Evolutionary conservation across 352 stramenopile genomes (phyloP), one percentile per base, ranked within the genome.

Genomic region (Globisporangium alternatum): DNA sequence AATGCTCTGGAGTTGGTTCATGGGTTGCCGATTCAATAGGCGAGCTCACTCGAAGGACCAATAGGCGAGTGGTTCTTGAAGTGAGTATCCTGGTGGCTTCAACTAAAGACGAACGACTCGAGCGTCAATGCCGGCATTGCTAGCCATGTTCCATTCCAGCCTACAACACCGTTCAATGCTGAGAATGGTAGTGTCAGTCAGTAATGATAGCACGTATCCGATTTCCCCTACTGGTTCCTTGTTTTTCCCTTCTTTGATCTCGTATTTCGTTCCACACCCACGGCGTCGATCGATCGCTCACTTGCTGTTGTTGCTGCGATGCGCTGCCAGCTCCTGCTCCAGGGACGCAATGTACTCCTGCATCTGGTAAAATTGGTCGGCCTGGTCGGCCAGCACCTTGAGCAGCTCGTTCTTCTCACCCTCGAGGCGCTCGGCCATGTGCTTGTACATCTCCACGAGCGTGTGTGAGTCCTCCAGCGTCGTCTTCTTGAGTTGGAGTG

Each of bases 401-500:
- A 94, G 70, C 56, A 94, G 62, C 47, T 90, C 82, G 58, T 78
- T 77, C 64, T 94, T 94, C 60, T 94, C 86, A 9, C 67, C 70
- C 51, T 94, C 75, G n/a, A 94, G 58, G 13, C 86, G 78, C 45
- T 86, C 67, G 15, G 81, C 76, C 83, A 92, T 94, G 62, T 89
- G 78, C 64, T 92, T 91, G 77, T 92, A 94, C 83, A 91, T 88
- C 65, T 87, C 78, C 19, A 77, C 84, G n/a, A 94, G 63, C 48
- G 79, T 86, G 9, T 78, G 66, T 22, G 77, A 83, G 60, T 90
- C 80, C 37, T 88, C 81, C 15, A 85, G 51, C 15, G 77, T 83
- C 13, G 78, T 83, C 7, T 79, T 52, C 13, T 67, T 62, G 17
- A 63, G 63, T 17, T 48, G 47, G 10, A 25, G 54, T 25, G 37